A percentile compares a stretch with the other conserved stretches of the same genome.
Conservation (phyloP, 768 basidiomycete species). For the Tephrocybe sp. region DNA sequence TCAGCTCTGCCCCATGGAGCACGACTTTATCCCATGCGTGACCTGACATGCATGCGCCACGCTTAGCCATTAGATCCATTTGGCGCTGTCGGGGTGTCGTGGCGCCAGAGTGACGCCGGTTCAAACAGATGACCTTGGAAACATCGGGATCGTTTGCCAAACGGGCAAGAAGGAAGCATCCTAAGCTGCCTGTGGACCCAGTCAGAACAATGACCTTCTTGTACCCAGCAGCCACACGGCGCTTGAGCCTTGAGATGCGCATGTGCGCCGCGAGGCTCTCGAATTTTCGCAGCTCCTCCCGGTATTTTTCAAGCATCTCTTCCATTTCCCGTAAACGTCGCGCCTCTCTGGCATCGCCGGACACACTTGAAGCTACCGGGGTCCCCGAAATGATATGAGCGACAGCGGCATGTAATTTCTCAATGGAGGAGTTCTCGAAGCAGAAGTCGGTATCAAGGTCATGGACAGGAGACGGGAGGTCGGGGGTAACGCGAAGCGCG, state of each 20-base stretch:
- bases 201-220: conserved; percentile 31
- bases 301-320: conserved; percentile 27
- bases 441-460: conserved; percentile 27
- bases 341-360: conserved; percentile 9
- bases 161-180: conserved; percentile 29
- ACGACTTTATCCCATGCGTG: conserved; percentile 29
- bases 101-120: conserved; percentile 19
- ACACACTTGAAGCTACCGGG: not conserved
- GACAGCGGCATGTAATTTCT: conserved; percentile 22
- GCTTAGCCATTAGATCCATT: conserved; percentile 26
- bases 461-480: conserved; percentile 15
- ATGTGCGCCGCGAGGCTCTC: conserved; percentile 12
- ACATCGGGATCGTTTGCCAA: conserved; percentile 25
- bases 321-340: conserved; percentile 25
- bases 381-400: conserved; percentile 20
- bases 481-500: conserved; percentile 21
- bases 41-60: conserved; percentile 23
- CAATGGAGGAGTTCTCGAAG: conserved; percentile 28
- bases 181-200: conserved; percentile 37
- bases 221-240: conserved; percentile 3
- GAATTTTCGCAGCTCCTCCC: conserved; percentile 9
- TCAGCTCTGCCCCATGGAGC: conserved; percentile 26
- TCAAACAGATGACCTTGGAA: conserved; percentile 30
- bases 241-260: conserved; percentile 12
- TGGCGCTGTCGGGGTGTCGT: conserved; percentile 24